These are phyloP conservation scores for Dalbergia cultrata DNA, from an alignment of 306 rosid species.

Conservation along the genomic window DNA sequence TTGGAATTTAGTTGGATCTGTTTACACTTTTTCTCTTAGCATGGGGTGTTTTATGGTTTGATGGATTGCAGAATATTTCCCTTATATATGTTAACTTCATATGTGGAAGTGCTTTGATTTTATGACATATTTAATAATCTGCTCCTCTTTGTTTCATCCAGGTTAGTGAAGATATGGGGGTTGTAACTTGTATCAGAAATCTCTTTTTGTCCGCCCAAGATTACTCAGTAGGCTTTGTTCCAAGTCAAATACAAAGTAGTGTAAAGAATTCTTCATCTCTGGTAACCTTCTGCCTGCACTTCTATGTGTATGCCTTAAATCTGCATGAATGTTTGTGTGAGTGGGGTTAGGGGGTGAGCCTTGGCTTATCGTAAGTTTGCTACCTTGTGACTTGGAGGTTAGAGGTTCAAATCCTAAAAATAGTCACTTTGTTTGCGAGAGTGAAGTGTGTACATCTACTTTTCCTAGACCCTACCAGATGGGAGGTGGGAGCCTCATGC, in stretches of 20 bases:
- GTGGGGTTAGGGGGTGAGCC: too few species aligned
- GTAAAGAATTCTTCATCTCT: slow-evolving; percentile 55
- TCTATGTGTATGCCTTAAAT: slow-evolving; percentile 33
- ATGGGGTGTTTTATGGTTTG: slow-evolving; percentile 33
- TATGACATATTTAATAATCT: slow-evolving; percentile 36
- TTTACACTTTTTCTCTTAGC: not conserved
- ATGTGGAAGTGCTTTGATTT: slow-evolving; percentile 25
- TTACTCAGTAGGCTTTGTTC: slow-evolving; percentile 53
- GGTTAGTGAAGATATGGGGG: slow-evolving; percentile 79
- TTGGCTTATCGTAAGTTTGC: too few species aligned
- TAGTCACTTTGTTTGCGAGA: too few species aligned
- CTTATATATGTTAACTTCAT: not conserved
- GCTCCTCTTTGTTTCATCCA: slow-evolving; percentile 44
- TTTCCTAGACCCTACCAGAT: too few species aligned
- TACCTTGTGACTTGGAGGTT: too few species aligned
- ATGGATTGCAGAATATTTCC: slow-evolving; percentile 25
- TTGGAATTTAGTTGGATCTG: slow-evolving; percentile 13
- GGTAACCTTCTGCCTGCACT: slow-evolving; percentile 61
- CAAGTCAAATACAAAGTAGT: slow-evolving; percentile 56
- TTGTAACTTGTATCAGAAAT: slow-evolving; percentile 71
- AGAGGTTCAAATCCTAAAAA: too few species aligned
- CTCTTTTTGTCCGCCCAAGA: slow-evolving; percentile 69
- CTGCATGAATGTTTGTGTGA: slow-evolving; percentile 7
- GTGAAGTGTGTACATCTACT: too few species aligned
- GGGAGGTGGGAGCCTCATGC: too few species aligned